Percentiles rank a stretch among this genome's conserved stretches.
Evolutionary conservation across 495 filamentous ascomycete species (phyloP).

Genomic region (Xeromyces bisporus): DNA sequence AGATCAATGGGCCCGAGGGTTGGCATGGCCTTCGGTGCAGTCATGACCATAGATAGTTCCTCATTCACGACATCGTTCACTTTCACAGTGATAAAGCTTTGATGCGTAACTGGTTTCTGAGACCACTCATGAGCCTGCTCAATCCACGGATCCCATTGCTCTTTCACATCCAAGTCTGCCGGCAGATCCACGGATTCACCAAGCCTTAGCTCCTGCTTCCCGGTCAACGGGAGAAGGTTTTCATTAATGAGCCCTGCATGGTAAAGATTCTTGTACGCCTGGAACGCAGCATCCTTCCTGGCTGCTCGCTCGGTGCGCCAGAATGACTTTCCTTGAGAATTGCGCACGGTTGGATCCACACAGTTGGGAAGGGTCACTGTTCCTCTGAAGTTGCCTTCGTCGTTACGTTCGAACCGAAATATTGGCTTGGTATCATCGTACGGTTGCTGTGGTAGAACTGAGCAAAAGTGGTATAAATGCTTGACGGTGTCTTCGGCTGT

Average conservation of each 20-base stretch:
- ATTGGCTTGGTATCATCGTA: conserved; percentile 37
- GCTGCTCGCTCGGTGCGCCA: conserved; percentile 67
- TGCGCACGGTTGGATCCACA: conserved; percentile 46
- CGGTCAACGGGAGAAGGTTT: conserved; percentile 48
- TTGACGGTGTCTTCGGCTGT: conserved; percentile 51
- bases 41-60: conserved; percentile 24
- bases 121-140: conserved; percentile 39
- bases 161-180: conserved; percentile 30
- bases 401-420: conserved; percentile 24
- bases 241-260: conserved; percentile 57
- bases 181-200: conserved; percentile 6
- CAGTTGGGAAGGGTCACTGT: conserved; percentile 54
- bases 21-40: conserved; percentile 28
- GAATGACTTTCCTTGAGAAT: conserved; percentile 25
- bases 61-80: conserved; percentile 13
- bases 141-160: conserved; percentile 50
- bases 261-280: conserved; percentile 59
- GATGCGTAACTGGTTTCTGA: conserved; percentile 13
- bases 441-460: conserved; percentile 35
- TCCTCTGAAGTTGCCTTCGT: conserved; percentile 7
- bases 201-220: conserved; percentile 9
- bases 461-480: conserved; percentile 77
- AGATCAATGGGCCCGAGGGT: conserved; percentile 25
- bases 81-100: conserved; percentile 14
- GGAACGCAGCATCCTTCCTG: conserved; percentile 67